Evolutionary conservation across 164 flowering plant species (phyloP).

Genomic region (Tetrastigma voinierianum): DNA sequence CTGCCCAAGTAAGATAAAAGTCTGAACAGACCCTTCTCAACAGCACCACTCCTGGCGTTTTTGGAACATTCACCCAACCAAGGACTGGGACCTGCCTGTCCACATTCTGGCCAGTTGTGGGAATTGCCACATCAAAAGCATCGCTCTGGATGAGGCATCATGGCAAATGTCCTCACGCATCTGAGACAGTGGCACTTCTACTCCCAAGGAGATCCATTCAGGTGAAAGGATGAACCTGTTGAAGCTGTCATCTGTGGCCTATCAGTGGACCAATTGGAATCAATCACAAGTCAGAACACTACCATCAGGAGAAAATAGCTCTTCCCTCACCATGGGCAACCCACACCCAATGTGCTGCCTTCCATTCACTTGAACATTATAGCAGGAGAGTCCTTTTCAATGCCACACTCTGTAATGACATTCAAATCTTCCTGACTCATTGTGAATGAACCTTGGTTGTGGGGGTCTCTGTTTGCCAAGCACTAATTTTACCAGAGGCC

Average conservation of each 20-base stretch:
- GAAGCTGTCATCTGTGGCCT: constrained; percentile 60
- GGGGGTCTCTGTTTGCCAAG: constrained; percentile 74
- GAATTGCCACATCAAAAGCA: constrained; percentile 97
- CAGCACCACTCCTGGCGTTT: constrained; percentile 93
- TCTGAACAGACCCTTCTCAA: constrained; percentile 12
- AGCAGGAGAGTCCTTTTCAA: constrained; percentile 79
- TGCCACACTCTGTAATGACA: constrained; percentile 82
- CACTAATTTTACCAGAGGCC: constrained; percentile 79
- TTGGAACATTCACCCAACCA: constrained; percentile 87
- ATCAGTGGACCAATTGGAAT: constrained; percentile 69
- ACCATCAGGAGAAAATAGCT: constrained; percentile 85
- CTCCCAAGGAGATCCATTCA: constrained; percentile 87
- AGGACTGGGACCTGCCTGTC: constrained; percentile 88
- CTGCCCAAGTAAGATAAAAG: neutral
- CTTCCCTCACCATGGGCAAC: constrained; percentile 98
- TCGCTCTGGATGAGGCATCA: constrained; percentile 99
- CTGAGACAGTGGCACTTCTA: constrained; percentile 81
- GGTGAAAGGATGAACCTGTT: constrained; percentile 78
- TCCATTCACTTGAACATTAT: constrained; percentile 93
- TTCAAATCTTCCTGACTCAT: constrained; percentile 89
- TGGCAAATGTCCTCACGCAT: constrained; percentile 93
- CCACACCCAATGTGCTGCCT: constrained; percentile 94
- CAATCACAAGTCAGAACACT: constrained; percentile 46
- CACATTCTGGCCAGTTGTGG: constrained; percentile 94
- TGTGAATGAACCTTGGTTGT: constrained; percentile 90